These are phyloP conservation scores for Echeveria elegans DNA, from an alignment of 164 flowering plant species.

Conservation along the genomic window DNA sequence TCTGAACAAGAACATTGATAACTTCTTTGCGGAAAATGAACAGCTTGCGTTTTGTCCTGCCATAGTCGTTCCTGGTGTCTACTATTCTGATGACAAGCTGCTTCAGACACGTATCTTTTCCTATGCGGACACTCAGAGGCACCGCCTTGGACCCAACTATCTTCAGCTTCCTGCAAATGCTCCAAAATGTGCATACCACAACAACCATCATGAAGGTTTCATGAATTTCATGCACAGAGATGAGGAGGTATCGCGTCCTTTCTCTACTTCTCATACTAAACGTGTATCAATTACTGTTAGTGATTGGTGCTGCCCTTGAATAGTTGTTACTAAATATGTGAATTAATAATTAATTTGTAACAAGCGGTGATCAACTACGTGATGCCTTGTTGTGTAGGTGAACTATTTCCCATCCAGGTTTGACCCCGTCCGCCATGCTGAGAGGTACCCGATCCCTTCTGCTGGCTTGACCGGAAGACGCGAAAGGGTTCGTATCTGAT, in stretches of 20 bases:
- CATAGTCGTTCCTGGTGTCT: slow-evolving; percentile 79
- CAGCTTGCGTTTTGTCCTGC: slow-evolving; percentile 93
- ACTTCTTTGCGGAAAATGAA: slow-evolving; percentile 96
- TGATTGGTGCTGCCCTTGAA: no score
- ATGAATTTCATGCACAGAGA: slow-evolving; percentile 99
- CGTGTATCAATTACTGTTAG: not conserved
- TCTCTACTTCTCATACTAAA: not conserved
- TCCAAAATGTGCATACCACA: slow-evolving; percentile 89
- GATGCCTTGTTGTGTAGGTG: slow-evolving; percentile 34
- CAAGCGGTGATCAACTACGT: not conserved
- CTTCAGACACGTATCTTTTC: slow-evolving; percentile 87
- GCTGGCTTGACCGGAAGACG: slow-evolving; percentile 47
- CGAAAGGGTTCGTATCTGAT: slow-evolving; percentile 48
- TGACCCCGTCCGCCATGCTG: slow-evolving; percentile 84
- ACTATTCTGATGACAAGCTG: slow-evolving; percentile 88
- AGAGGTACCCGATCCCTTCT: slow-evolving; percentile 67
- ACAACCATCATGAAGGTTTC: slow-evolving; percentile 92
- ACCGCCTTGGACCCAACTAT: slow-evolving; percentile 95
- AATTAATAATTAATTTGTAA: not conserved
- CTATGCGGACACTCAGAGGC: slow-evolving; percentile 92
- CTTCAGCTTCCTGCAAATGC: slow-evolving; percentile 90
- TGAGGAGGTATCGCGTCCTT: slow-evolving; percentile 64
- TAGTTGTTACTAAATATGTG: no score
- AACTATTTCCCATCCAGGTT: slow-evolving; percentile 96
- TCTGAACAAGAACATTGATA: slow-evolving; percentile 86